phyloP scores from a whole-genome alignment of 2,329 filamentous ascomycete genomes.

The Hymenoscyphus repandus region DNA sequence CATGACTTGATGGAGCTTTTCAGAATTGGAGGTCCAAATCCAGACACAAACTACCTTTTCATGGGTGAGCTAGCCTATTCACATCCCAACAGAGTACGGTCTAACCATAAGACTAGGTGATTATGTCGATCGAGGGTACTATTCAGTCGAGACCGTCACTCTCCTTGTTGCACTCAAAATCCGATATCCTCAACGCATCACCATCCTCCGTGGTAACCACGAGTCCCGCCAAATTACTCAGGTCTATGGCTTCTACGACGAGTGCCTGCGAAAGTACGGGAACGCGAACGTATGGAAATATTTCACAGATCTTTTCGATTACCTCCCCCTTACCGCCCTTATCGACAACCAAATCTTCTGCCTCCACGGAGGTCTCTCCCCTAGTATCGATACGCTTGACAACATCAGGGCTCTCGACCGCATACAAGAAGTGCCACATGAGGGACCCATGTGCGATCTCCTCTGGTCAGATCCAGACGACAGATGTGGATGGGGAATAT shows the following conservation, averaged over 20 bases:
- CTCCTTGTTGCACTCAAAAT: constrained; percentile 96
- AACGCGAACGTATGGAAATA: constrained; percentile 99
- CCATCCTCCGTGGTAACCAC: constrained; percentile 97
- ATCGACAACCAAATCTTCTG: constrained; percentile 99
- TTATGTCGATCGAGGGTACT: constrained; percentile 98
- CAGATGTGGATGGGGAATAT: constrained; percentile 92
- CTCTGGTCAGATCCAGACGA: constrained; percentile 99
- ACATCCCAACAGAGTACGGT: constrained; percentile 1
- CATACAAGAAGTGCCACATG: constrained; percentile 97
- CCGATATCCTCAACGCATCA: constrained; percentile 95
- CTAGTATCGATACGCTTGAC: constrained; percentile 92
- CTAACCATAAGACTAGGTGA: constrained; percentile 57
- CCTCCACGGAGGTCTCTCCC: constrained; percentile 91
- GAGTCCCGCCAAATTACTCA: constrained; percentile 98
- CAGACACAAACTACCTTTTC: constrained; percentile 98
- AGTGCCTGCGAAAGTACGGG: constrained; percentile 97
- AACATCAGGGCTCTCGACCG: constrained; percentile 94
- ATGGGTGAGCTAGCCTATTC: constrained; percentile 63
- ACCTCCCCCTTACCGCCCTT: constrained; percentile 90
- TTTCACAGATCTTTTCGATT: constrained; percentile 98
- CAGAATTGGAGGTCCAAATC: constrained; percentile 96
- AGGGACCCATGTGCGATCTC: constrained; percentile 96
- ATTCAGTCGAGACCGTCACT: constrained; percentile 96
- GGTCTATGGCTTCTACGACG: constrained; percentile 99
- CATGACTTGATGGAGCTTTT: constrained; percentile 99